phyloP scores from a whole-genome alignment of 345 rosid genomes.

The Eucalyptus victrix region DNA sequence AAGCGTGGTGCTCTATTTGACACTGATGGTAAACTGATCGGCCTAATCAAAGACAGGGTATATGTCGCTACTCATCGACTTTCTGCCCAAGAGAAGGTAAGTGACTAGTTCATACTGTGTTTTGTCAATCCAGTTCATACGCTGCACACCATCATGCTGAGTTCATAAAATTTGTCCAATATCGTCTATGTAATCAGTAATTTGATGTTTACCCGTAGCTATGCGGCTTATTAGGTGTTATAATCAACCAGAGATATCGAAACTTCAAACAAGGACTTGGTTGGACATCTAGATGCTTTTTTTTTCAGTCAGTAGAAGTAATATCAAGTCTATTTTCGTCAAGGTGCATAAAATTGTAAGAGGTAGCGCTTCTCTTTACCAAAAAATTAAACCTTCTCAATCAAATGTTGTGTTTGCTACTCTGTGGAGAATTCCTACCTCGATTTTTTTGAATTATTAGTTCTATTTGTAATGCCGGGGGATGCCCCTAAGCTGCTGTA shows the following conservation, averaged over 20 bases:
- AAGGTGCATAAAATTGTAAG: too few relatives aligned
- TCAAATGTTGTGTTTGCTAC: too few relatives aligned
- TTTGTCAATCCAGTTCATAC: not conserved
- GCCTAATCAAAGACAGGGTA: not conserved
- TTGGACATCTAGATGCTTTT: not conserved
- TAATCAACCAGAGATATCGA: not conserved
- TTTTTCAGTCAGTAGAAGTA: not conserved
- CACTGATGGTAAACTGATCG: not conserved
- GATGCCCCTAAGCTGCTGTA: too few relatives aligned
- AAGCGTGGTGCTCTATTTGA: not conserved
- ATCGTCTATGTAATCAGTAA: not conserved
- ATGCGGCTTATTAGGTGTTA: not conserved
- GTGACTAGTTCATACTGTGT: not conserved
- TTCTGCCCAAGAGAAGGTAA: not conserved
- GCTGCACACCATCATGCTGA: not conserved
- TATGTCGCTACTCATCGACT: not conserved
- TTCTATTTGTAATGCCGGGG: too few relatives aligned
- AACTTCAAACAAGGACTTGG: not conserved
- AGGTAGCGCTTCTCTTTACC: too few relatives aligned
- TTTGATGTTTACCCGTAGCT: not conserved
- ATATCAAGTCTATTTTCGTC: not conserved
- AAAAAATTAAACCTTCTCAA: too few relatives aligned
- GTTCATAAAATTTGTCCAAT: fast-evolving
- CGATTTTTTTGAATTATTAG: fast-evolving
- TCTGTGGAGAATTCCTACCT: too few relatives aligned